These are phyloP conservation scores for Rhytidiadelphus loreus DNA, from an alignment of 225 moss, liverwort and hornwort genomes.

Conservation along the genomic window DNA sequence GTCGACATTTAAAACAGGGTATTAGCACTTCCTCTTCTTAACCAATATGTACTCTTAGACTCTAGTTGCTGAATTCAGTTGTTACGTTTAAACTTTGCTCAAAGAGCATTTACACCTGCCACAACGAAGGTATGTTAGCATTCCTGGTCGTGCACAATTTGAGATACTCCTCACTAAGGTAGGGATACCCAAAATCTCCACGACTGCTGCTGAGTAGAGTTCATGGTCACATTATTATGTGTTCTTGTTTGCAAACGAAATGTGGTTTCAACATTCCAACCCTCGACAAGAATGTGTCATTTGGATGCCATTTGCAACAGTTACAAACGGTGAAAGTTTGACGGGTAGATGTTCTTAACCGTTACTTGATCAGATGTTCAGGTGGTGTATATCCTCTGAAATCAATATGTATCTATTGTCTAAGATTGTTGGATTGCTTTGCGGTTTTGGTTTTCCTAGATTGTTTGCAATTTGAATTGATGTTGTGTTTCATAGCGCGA, in stretches of 20 bases:
- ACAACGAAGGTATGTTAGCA: neutral
- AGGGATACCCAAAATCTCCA: neutral
- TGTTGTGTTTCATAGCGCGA: neutral
- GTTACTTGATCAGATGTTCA: neutral
- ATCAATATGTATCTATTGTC: neutral
- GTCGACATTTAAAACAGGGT: neutral
- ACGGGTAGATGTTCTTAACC: neutral
- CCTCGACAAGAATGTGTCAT: neutral
- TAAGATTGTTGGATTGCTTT: neutral
- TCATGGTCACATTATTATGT: neutral
- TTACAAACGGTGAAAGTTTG: neutral
- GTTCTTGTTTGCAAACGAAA: neutral
- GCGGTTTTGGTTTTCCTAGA: neutral
- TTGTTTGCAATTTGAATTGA: neutral
- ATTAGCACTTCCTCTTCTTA: no score
- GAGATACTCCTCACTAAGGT: neutral
- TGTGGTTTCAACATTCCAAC: neutral
- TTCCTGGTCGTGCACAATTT: neutral
- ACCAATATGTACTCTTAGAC: neutral
- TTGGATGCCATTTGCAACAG: neutral
- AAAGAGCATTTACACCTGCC: neutral
- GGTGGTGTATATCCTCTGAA: neutral
- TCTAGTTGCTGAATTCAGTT: neutral
- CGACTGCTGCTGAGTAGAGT: neutral
- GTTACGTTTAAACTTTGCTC: neutral